Evolutionary conservation across 2,329 filamentous ascomycete genomes (phyloP).

Genomic region (Pseudogymnoascus sp.): DNA sequence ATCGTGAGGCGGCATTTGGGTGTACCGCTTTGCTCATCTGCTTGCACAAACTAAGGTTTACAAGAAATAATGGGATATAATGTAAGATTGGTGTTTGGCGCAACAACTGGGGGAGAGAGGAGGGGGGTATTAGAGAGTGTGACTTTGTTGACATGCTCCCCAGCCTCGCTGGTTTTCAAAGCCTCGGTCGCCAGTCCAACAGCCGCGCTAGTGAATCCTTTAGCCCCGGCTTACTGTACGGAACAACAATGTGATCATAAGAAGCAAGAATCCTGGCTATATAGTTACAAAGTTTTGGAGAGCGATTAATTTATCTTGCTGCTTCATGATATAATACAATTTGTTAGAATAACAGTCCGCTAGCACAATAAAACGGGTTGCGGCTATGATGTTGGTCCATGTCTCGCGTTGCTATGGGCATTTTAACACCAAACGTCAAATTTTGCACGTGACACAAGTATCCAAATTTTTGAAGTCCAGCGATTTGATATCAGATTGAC

Average conservation of each 20-base stretch:
- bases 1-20: slow-evolving; percentile 58
- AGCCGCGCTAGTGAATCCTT: slow-evolving; percentile 4
- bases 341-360: background rate
- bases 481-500: slow-evolving; percentile 7
- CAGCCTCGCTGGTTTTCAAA: slow-evolving; percentile 8
- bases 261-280: background rate
- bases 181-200: slow-evolving; percentile 9
- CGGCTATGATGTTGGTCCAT: background rate
- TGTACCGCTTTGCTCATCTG: slow-evolving; percentile 9
- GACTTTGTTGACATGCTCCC: background rate
- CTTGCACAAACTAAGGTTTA: slow-evolving; percentile 1
- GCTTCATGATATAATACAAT: background rate
- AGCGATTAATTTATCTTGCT: background rate
- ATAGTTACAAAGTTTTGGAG: background rate
- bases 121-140: background rate
- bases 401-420: background rate
- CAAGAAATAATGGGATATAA: background rate
- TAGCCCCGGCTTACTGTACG: slow-evolving; percentile 2
- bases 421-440: background rate
- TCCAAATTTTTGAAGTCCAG: background rate
- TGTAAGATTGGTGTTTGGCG: slow-evolving; percentile 7
- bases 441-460: slow-evolving; percentile 3
- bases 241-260: background rate
- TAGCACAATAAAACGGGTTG: background rate
- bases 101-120: background rate